Evolutionary conservation across 2,329 filamentous ascomycete species (phyloP).

Genomic region (Ophiostoma ulmi): DNA sequence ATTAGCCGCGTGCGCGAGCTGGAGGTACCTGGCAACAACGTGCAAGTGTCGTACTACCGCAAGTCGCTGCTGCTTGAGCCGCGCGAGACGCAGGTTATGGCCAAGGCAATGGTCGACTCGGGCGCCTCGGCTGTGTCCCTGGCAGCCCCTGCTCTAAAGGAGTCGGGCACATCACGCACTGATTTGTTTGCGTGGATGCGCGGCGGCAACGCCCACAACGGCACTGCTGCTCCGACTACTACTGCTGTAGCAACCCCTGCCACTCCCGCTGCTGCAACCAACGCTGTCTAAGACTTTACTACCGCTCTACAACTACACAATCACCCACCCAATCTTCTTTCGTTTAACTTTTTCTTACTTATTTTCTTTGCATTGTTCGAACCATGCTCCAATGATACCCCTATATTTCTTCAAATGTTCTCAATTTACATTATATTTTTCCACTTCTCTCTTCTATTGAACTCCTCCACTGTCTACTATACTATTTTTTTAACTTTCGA

Average conservation of each 20-base stretch:
- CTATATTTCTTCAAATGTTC: constrained; percentile 1
- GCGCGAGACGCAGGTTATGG: constrained; percentile 45
- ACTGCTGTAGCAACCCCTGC: not conserved
- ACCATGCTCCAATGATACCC: constrained; percentile 14
- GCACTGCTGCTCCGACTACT: not conserved
- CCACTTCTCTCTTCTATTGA: not conserved
- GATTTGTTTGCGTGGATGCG: constrained; percentile 29
- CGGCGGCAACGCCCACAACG: constrained; percentile 18
- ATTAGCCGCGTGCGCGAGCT: constrained; percentile 66
- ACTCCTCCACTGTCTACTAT: not conserved
- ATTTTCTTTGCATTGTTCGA: constrained; percentile 9
- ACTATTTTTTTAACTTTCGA: not conserved
- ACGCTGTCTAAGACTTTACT: not conserved
- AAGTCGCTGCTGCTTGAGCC: constrained; percentile 82
- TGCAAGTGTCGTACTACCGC: constrained; percentile 65
- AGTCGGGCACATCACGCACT: constrained; percentile 21
- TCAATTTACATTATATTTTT: constrained; percentile 7
- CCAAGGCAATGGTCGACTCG: constrained; percentile 32
- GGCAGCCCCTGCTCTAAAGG: constrained; percentile 17
- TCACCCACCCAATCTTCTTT: constrained; percentile 16
- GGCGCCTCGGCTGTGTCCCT: constrained; percentile 22
- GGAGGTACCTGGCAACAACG: constrained; percentile 46
- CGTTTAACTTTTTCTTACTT: constrained; percentile 1
- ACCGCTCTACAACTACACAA: not conserved
- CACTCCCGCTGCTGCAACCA: not conserved